Evolutionary conservation across 371 early-diverging fungal genomes (phyloP).

Genomic region (Synchytrium microbalum): DNA sequence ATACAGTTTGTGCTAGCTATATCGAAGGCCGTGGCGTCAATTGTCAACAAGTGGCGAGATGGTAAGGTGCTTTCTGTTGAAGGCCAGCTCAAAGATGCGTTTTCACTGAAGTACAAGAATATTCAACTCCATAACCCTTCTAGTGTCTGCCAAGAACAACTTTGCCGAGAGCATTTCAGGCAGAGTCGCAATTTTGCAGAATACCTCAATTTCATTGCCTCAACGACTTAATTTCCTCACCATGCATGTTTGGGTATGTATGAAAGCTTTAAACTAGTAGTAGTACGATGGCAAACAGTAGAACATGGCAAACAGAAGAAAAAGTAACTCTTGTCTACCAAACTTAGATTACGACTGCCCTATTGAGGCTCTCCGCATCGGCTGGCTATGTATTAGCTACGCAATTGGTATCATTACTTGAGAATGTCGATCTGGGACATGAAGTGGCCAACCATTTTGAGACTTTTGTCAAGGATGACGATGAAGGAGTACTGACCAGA

Average conservation of each 20-base stretch:
- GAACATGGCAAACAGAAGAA: no score
- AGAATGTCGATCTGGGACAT: slow-evolving; percentile 32
- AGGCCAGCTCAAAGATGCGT: no score
- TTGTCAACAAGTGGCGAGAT: slow-evolving; percentile 54
- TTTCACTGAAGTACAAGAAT: background rate
- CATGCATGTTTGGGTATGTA: background rate
- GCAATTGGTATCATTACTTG: slow-evolving; percentile 50
- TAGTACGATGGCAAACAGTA: no score
- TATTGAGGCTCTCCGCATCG: slow-evolving; percentile 45
- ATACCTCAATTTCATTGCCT: background rate
- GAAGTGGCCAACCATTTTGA: slow-evolving; percentile 59
- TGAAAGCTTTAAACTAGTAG: no score
- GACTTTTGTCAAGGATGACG: slow-evolving; percentile 58
- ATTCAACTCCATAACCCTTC: background rate
- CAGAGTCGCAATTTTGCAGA: background rate
- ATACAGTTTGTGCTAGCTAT: slow-evolving; percentile 32
- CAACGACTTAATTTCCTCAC: background rate
- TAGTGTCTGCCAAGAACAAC: slow-evolving; percentile 27
- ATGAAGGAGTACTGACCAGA: slow-evolving; percentile 55
- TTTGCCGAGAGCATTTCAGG: slow-evolving; percentile 23
- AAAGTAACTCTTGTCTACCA: no score
- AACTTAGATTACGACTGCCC: slow-evolving; percentile 61
- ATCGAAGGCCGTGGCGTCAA: slow-evolving; percentile 45
- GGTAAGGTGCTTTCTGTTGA: slow-evolving; percentile 30
- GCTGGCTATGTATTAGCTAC: slow-evolving; percentile 50